Evolutionary conservation across 805 yeast species (phyloP).

Genomic region (Candida caryicola): DNA sequence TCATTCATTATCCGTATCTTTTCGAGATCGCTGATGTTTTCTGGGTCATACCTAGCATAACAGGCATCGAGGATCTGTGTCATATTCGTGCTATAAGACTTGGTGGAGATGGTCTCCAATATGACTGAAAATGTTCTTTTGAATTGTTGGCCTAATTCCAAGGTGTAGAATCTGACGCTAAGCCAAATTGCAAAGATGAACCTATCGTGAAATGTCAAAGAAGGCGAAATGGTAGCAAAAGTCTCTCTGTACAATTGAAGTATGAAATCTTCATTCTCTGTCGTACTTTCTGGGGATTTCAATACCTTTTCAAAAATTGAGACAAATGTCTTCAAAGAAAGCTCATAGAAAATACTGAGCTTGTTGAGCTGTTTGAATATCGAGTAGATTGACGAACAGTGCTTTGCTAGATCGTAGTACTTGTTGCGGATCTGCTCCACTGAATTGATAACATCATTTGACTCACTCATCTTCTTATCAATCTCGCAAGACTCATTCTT

Average conservation of each 20-base stretch:
- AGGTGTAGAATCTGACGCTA: constrained; percentile 22
- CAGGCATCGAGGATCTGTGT: constrained; percentile 6
- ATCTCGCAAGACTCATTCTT: constrained; percentile 61
- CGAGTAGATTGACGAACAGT: constrained; percentile 49
- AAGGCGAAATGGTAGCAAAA: constrained; percentile 45
- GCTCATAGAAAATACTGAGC: constrained; percentile 56
- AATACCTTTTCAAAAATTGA: constrained; percentile 15
- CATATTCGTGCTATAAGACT: neutral
- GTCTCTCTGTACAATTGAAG: constrained; percentile 43
- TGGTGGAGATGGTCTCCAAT: constrained; percentile 1
- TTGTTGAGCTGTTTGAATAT: constrained; percentile 37
- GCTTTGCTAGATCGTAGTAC: constrained; percentile 55
- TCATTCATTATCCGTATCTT: constrained; percentile 10
- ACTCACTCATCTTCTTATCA: constrained; percentile 50
- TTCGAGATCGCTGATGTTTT: constrained; percentile 7
- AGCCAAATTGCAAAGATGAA: constrained; percentile 43
- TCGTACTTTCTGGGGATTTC: constrained; percentile 13
- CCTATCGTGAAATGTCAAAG: constrained; percentile 46
- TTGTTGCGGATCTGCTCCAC: constrained; percentile 48
- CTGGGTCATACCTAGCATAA: constrained; percentile 8
- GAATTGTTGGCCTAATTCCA: constrained; percentile 25
- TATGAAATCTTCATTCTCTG: constrained; percentile 26
- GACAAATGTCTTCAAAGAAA: constrained; percentile 43
- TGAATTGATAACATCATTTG: constrained; percentile 51
- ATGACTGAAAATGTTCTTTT: constrained; percentile 10